These are phyloP conservation scores for Diaporthe australafricana DNA, from an alignment of 2,329 filamentous ascomycete genomes.

Conservation along the genomic window DNA sequence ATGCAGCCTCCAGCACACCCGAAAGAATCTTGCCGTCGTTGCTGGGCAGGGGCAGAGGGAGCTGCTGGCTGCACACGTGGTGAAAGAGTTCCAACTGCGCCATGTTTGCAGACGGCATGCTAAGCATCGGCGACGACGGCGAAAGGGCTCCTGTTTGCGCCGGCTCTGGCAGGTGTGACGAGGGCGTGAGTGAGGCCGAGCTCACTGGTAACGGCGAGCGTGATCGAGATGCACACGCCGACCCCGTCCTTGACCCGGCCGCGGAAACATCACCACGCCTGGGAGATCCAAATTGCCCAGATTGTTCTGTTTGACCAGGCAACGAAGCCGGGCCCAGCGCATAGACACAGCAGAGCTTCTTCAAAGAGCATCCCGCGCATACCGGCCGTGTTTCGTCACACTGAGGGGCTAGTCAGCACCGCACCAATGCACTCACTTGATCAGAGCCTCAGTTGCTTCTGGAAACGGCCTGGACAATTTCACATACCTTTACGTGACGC, in stretches of 20 bases:
- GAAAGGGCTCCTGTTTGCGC: background rate
- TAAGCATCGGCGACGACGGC: background rate
- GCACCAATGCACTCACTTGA: background rate
- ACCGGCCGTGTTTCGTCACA: slow-evolving; percentile 47
- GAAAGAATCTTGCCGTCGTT: slow-evolving; percentile 12
- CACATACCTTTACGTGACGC: slow-evolving; percentile 45
- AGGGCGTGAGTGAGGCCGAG: background rate
- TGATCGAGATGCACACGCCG: slow-evolving; percentile 2
- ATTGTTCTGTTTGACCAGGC: background rate
- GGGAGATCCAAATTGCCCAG: background rate
- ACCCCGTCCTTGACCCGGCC: background rate
- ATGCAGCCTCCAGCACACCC: slow-evolving; percentile 18
- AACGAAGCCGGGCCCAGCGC: slow-evolving; percentile 32
- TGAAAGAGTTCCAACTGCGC: slow-evolving; percentile 29
- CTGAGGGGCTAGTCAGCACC: slow-evolving; percentile 36
- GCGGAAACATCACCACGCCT: background rate
- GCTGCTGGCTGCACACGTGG: slow-evolving; percentile 16
- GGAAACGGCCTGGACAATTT: background rate
- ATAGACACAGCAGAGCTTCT: slow-evolving; percentile 44
- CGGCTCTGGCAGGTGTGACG: background rate
- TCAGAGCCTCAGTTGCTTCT: background rate
- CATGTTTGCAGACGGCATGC: slow-evolving; percentile 16
- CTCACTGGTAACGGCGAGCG: background rate
- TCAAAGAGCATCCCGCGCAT: slow-evolving; percentile 47
- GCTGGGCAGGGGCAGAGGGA: slow-evolving; percentile 5